Evolutionary conservation across 805 yeast species (phyloP), one percentile per base, ranked within the genome.

Genomic region (Saccharomyces jurei): DNA sequence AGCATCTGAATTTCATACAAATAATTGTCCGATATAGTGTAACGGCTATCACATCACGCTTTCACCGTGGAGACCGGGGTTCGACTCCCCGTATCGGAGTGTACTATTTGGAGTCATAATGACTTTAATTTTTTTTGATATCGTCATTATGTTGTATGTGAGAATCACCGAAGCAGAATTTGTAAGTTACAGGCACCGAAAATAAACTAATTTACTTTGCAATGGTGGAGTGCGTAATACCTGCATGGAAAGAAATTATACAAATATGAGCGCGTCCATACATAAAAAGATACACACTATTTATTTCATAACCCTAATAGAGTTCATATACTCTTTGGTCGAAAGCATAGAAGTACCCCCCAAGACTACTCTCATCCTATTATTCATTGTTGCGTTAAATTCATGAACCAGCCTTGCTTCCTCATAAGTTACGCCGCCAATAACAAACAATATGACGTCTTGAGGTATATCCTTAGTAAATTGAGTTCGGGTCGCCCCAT

Each of bases 351-450:
- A 69, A 1, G 89, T 83, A 30, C 97, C 90, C 8, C 99, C 99
- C n/a, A 91, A 71, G 1, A 89, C 77, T 14, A 88, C 74, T 58
- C 89, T 80, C 48, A 87, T 76, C 26, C 51, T 56, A 52, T 75
- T 77, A 22, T 52, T 56, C 63, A 64, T 63, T 26, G 81, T 73
- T 29, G 71, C 71, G 63, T 86, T 84, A 58, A 90, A 75, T 57
- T 89, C 87, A 53, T 86, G 82, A 4, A 91, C 82, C 26, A 90
- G 71, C 57, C 97, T 79, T 0, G 96, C 88, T 68, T 94, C 99
- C 69, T 92, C 98, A 66, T 82, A 89, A 0, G 98, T 92, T 1
- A 81, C 86, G 14, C 99, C 99, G 5, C 97, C 98, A 51, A 89
- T 81, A 52, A 87, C 71, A 65, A 83, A 87, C 1, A 87, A 73